Base-by-base conservation (phyloP, 2,329 filamentous ascomycete genomes). In the Pleurostoma richardsiae region DNA sequence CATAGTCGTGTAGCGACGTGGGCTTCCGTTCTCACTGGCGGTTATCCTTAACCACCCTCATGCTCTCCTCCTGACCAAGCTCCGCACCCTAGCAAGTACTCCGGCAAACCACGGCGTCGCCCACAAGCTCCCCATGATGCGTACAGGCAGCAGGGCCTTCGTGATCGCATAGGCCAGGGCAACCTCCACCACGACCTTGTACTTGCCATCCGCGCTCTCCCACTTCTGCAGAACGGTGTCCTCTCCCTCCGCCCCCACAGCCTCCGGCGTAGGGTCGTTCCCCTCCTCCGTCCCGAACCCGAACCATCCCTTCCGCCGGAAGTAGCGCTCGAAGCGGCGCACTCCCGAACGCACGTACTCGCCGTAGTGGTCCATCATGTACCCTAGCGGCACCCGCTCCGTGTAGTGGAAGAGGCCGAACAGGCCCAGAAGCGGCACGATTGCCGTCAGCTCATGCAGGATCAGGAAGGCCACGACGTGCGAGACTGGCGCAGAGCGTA, bases 61-160 rank as follows among this genome's bases (percentile, higher is more conserved):
- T 19, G 19, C 19, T 36, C n/a, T 36, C 33, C 33, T 8, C n/a
- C 33, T 36, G 8, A n/a, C 33, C n/a, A 36, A n/a, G 8, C n/a
- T 8, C 33, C 60, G 63, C 26, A 65, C 46, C 42, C 65, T 65
- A 10, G 86, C 66, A 38, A 88, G 69, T 27, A 79, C 69, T 40
- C 83, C 78, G 2, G 91, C 91, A 73, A 97, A 95, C 86, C 89
- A 95, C 4, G 94, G 94, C 41, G 94, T 96, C 10, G 80, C 86
- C 89, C 88, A 95, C 4, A 95, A 77, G 68, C 91, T 96, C 5
- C 82, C 67, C 29, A 85, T 70, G 51, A 99, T 79, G 55, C 94
- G 78, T 10, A 88, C 58, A 1, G 94, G 90, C 52, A 99, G 64
- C 49, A 97, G 61, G 11, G 82, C 83, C 69, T 99, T 99, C 1